phyloP scores from a whole-genome alignment of 148 eudicot genomes.

The Vaccinium myrtillus region DNA sequence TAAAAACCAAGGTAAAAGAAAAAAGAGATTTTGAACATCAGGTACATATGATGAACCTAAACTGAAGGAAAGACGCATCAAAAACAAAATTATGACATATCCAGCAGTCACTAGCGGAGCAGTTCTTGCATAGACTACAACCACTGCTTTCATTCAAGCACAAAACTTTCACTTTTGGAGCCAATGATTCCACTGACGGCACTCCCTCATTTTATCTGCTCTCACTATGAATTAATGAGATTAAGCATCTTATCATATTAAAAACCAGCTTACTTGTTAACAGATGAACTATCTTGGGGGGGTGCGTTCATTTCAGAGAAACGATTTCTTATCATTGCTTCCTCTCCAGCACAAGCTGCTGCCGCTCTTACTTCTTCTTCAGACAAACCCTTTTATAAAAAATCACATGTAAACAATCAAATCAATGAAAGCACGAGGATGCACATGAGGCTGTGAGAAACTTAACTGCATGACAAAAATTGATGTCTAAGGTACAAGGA shows the following conservation, averaged over 20 bases:
- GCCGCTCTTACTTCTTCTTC: constrained; percentile 98
- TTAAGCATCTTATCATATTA: not conserved
- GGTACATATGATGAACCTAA: not conserved
- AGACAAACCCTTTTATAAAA: constrained; percentile 68
- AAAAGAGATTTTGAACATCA: not conserved
- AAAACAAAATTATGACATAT: constrained; percentile 2
- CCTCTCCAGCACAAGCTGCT: constrained; percentile 97
- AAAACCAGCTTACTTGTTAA: constrained; percentile 73
- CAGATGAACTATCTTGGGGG: constrained; percentile 78
- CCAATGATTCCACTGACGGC: not conserved
- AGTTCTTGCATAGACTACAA: constrained; percentile 2
- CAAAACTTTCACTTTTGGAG: not conserved
- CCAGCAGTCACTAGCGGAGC: not conserved
- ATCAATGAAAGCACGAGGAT: not conserved
- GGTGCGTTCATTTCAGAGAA: constrained; percentile 99
- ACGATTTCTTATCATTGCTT: constrained; percentile 92
- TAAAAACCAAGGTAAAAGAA: constrained; percentile 6
- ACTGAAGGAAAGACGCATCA: not conserved
- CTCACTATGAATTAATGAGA: not conserved
- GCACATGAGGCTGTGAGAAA: constrained; percentile 1
- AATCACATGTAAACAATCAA: constrained; percentile 7
- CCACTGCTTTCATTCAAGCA: not conserved
- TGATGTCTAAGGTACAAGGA: not conserved
- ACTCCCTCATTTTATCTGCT: not conserved
- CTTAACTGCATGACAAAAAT: not conserved